Conservation (phyloP, 2,329 filamentous ascomycete species). For the Tolypocladium album region DNA sequence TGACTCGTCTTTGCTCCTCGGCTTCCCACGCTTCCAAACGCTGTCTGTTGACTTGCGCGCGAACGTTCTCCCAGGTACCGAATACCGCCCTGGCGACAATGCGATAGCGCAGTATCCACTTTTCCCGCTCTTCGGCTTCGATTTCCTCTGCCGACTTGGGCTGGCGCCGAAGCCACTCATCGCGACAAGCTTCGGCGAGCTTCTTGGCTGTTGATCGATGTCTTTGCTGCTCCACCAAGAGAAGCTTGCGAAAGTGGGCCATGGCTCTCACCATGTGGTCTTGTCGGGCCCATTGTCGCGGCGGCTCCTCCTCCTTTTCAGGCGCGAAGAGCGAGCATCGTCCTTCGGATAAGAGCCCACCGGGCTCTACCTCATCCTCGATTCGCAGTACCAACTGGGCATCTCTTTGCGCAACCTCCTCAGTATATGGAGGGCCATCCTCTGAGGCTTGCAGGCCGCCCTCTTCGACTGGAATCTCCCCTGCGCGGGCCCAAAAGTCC, state of each 20-base stretch:
- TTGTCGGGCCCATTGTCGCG: conserved; percentile 72
- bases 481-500: conserved; percentile 44
- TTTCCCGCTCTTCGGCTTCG: conserved; percentile 62
- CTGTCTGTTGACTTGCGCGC: conserved; percentile 47
- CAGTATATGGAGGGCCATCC: conserved; percentile 45
- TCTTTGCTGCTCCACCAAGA: conserved; percentile 66
- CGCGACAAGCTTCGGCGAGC: conserved; percentile 66
- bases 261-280: conserved; percentile 78
- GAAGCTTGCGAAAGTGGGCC: conserved; percentile 67
- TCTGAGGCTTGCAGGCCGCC: conserved; percentile 46
- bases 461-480: conserved; percentile 42
- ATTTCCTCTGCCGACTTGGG: conserved; percentile 73
- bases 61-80: conserved; percentile 56
- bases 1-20: conserved; percentile 52
- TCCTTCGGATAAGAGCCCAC: conserved; percentile 61
- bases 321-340: conserved; percentile 64
- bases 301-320: conserved; percentile 61
- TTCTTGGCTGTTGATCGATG: conserved; percentile 71
- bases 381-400: conserved; percentile 59
- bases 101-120: conserved; percentile 59
- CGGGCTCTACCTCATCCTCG: conserved; percentile 61
- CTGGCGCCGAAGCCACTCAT: conserved; percentile 63
- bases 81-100: conserved; percentile 50
- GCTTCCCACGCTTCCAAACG: conserved; percentile 53
- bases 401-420: conserved; percentile 55